Evolutionary conservation across 164 flowering plant genomes (phyloP), one percentile per base, ranked within the genome.

Genomic region (Paratinospora sagittata): DNA sequence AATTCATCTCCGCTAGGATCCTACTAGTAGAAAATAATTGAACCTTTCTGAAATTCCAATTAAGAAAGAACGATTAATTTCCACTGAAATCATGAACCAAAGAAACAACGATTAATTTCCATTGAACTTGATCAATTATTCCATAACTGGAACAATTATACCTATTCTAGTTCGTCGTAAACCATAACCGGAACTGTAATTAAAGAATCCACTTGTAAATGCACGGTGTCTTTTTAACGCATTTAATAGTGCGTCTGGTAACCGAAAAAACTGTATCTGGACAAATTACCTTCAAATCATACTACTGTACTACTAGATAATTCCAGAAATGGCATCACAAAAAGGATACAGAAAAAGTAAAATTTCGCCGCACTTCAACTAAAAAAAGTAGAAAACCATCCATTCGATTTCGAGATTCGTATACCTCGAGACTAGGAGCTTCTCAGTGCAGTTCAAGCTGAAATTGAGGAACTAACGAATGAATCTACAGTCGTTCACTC

Each of bases 211-310:
- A 7, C 14, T 10, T n/a, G 61, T 55, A 19, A n/a, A 55, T 17
- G 24, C 9, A 55, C 6, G 61, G 61, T 7, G 8, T 7, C 21
- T 55, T 19, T 55, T 55, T 19, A 52, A 52, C 19, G 60, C 60
- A 52, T 52, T 52, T 52, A 55, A 55, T 55, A 30, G 61, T 55
- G n/a, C n/a, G 21, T n/a, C 61, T 55, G 61, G 23, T 55, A 55
- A 55, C 61, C 10, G 9, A 19, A 55, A 30, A 55, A 55, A 55
- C 1, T 21, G 21, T 9, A 19, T 19, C 61, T n/a, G 21, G 61
- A 55, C 61, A 55, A 55, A 55, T 55, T 21, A n/a, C 23, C 7
- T 55, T 55, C 61, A 19, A 30, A 19, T 55, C 61, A 55, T 55
- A 3, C 14, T 43, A 43, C 47, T 43, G 47, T 43, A 12, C 47